Evolutionary conservation across 495 filamentous ascomycete genomes (phyloP), one percentile per base, ranked within the genome.

Genomic region (Paragyromitra xinjiangensis): DNA sequence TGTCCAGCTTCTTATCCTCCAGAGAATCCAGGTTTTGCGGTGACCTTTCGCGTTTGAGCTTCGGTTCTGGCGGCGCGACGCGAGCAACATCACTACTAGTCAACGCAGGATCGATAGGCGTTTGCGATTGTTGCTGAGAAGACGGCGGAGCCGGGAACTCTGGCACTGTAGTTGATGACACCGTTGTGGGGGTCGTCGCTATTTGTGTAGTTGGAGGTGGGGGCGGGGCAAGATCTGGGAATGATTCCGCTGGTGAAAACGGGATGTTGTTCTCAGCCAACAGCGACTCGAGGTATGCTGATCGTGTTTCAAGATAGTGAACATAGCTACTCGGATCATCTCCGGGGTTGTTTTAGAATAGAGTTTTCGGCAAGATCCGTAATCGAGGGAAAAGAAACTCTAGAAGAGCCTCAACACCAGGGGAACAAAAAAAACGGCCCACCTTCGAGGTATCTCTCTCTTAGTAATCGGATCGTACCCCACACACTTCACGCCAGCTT

Each of bases 401-500:
- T 9, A 63, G 61, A 68, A 58, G 65, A 71, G 40, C 24, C 61
- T 56, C 39, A 59, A 73, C 61, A 45, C 34, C 29, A 64, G 24
- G 63, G 51, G 67, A 37, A 70, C n/a, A 81, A 50, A 64, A 61
- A 73, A 50, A 66, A 37, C 62, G 68, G 84, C 88, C 83, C 72
- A 90, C 89, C 89, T 92, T 80, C 94, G 88, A 55, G 95, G 95
- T 45, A 97, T 97, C 82, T 97, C 93, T 83, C 92, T 88, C 86
- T 97, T 97, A 19, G 93, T 97, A 79, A 98, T 96, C 24, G 94
- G 95, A 82, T 98, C 95, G 82, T 96, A 98, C 50, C 95, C 95
- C 58, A 97, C 93, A 82, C 95, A 98, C 79, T 91, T 91, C 42
- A 95, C 92, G 77, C 88, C 87, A 14, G 93, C 94, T 85, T 97